phyloP scores from a whole-genome alignment of 352 stramenopile genomes.

The Plasmopara viticola region DNA sequence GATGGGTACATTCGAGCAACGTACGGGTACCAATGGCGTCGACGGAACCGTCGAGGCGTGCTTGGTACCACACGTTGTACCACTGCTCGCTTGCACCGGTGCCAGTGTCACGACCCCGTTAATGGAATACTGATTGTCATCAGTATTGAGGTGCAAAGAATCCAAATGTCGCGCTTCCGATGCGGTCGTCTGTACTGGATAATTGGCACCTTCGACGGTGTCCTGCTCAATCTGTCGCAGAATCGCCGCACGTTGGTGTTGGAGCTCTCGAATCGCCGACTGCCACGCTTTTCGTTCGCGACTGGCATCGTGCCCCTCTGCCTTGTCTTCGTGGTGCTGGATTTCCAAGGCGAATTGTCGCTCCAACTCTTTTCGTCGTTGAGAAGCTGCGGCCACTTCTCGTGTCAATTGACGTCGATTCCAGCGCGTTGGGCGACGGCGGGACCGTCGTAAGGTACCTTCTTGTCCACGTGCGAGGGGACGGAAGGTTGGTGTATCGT shows the following conservation, averaged over 20 bases:
- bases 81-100: slow-evolving; percentile 16
- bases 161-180: background rate
- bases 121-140: slow-evolving; percentile 47
- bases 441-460: background rate
- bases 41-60: slow-evolving; percentile 1
- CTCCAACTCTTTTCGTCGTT: slow-evolving; percentile 28
- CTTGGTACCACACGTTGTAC: slow-evolving; percentile 4
- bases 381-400: slow-evolving; percentile 34
- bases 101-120: slow-evolving; percentile 52
- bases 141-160: background rate
- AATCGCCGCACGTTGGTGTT: slow-evolving; percentile 41
- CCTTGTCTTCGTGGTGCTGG: slow-evolving; percentile 8
- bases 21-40: slow-evolving; percentile 1
- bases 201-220: slow-evolving; percentile 4
- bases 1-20: background rate
- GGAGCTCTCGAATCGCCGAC: slow-evolving; percentile 34
- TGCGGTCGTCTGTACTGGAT: background rate
- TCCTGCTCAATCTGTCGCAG: slow-evolving; percentile 38
- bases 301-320: slow-evolving; percentile 3
- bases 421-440: slow-evolving; percentile 15
- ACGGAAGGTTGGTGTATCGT: background rate
- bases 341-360: slow-evolving; percentile 32
- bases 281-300: slow-evolving; percentile 18
- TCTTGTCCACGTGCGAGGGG: background rate
- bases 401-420: slow-evolving; percentile 26